phyloP scores from a whole-genome alignment of 768 basidiomycete genomes.

The Russula abietina region DNA sequence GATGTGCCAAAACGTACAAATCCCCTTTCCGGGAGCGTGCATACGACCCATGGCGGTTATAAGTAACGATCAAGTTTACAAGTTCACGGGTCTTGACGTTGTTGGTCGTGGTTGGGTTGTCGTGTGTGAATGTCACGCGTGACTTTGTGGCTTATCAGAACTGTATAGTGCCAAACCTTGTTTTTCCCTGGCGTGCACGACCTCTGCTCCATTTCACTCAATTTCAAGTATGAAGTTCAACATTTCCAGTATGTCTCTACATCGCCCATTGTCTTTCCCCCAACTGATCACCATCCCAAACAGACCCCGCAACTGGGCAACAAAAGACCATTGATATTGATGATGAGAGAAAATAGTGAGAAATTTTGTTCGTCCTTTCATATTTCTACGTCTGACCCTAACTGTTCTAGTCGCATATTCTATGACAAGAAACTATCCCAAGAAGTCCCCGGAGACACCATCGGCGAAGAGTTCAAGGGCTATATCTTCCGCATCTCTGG shows the following conservation, averaged over 20 bases:
- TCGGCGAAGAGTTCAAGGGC: slow-evolving; percentile 96
- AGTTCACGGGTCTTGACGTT: slow-evolving; percentile 3
- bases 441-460: slow-evolving; percentile 83
- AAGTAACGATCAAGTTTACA: slow-evolving; percentile 1
- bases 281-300: not conserved
- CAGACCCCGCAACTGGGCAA: slow-evolving; percentile 93
- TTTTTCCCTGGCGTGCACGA: slow-evolving; percentile 29
- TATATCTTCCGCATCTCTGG: slow-evolving; percentile 96
- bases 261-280: not conserved
- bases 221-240: slow-evolving; percentile 85
- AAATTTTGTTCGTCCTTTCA: not conserved
- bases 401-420: slow-evolving; percentile 70
- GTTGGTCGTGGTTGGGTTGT: slow-evolving; percentile 29
- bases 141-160: slow-evolving; percentile 33
- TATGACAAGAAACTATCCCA: slow-evolving; percentile 96
- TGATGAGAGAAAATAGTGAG: slow-evolving; percentile 81
- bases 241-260: slow-evolving; percentile 74
- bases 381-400: slow-evolving; percentile 8
- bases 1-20: slow-evolving; percentile 55
- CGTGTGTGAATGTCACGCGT: slow-evolving; percentile 31
- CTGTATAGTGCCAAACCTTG: slow-evolving; percentile 64
- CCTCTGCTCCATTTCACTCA: not conserved
- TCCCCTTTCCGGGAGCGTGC: slow-evolving; percentile 99
- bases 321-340: slow-evolving; percentile 96
- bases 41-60: slow-evolving; percentile 81